phyloP scores from a whole-genome alignment of 495 filamentous ascomycete genomes.

The Penicillium mononematosum region DNA sequence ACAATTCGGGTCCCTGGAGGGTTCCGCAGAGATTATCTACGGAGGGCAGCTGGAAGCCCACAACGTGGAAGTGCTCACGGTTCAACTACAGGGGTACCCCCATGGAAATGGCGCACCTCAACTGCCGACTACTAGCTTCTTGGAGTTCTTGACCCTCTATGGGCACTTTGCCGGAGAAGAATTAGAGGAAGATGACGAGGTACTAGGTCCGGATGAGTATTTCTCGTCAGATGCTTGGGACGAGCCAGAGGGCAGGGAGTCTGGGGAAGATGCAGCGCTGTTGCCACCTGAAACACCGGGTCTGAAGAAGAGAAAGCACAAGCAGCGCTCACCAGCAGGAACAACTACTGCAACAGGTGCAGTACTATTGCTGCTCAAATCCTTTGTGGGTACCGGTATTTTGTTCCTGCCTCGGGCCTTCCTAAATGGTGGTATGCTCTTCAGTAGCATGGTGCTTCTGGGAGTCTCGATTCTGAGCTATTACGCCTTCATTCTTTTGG shows the following conservation, averaged over 20 bases:
- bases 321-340: conserved; percentile 66
- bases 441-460: conserved; percentile 86
- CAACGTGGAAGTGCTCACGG: conserved; percentile 49
- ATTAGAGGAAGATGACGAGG: conserved; percentile 93
- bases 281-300: conserved; percentile 63
- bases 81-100: conserved; percentile 31
- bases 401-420: conserved; percentile 91
- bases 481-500: conserved; percentile 93
- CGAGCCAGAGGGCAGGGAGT: conserved; percentile 59
- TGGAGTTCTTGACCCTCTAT: conserved; percentile 92
- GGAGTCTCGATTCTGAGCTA: conserved; percentile 82
- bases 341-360: conserved; percentile 72
- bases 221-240: conserved; percentile 68
- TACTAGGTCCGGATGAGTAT: conserved; percentile 77
- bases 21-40: conserved; percentile 84
- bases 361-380: conserved; percentile 82
- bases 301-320: conserved; percentile 67
- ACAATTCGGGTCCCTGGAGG: conserved; percentile 90
- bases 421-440: conserved; percentile 95
- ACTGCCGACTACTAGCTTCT: conserved; percentile 83
- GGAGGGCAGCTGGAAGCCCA: conserved; percentile 63
- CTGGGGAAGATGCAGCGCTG: conserved; percentile 79
- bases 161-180: conserved; percentile 97
- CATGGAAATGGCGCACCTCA: conserved; percentile 51
- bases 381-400: conserved; percentile 97